Evolutionary conservation across 139 green algal genomes (phyloP), one percentile per base, ranked within the genome.

Genomic region (Tetratostichococcus sp.): DNA sequence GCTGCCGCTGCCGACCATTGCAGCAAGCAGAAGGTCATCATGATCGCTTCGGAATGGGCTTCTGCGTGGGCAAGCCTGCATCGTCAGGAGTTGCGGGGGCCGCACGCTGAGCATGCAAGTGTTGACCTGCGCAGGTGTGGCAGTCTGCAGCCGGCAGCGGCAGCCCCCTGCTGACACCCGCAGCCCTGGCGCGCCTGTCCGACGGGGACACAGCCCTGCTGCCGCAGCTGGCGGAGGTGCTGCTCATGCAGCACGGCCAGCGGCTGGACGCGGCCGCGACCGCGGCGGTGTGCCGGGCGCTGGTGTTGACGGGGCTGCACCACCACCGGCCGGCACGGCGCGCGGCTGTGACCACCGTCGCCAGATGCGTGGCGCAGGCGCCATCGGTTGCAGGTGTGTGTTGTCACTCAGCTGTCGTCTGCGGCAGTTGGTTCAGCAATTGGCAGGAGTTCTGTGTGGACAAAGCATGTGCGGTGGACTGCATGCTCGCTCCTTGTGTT

Each of bases 181-280:
- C 74, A 33, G 84, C 80, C 11, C 72, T 82, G 0, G 76, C 76
- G 43, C 90, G 87, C 78, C 75, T 93, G 71, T 19, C 88, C 2
- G n/a, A 79, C 1, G 84, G 77, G 4, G 89, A 93, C 1, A 79
- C 84, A 0, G 77, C 67, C 0, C 33, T 30, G 5, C 65, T 74
- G 4, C 77, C 75, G 4, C 31, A 81, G 34, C 70, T 89, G 17
- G 79, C 67, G 1, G 70, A 67, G 0, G 67, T 74, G 65, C 70
- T 89, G 65, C 71, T 85, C 31, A 71, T 75, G 30, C 77, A 79
- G 43, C 30, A 33, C 17, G 39, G 21, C 39, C 2, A 42, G 32
- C 43, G 69, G 26, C 67, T 70, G 67, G 50, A 79, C 35, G 28
- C n/a, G 0, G 4, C 71, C 28, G 77, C 71, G 0, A 72, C 77